Conservation (phyloP, 768 basidiomycete genomes). For the Lactarius psammicola region DNA sequence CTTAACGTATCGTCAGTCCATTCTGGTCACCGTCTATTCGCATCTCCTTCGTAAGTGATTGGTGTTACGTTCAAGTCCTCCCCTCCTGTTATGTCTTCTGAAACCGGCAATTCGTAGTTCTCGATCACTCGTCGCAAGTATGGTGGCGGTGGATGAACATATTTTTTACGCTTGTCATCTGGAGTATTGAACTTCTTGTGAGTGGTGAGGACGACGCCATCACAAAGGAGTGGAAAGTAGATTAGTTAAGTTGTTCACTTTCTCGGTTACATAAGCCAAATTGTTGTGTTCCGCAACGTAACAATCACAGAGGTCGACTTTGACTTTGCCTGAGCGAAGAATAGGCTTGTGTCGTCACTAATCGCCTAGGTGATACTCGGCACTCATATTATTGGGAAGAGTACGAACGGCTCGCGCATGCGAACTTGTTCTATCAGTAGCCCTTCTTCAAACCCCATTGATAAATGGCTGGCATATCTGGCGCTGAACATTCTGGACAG, state of each 20-base stretch:
- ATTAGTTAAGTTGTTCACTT: conserved; percentile 16
- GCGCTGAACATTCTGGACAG: too few relatives aligned
- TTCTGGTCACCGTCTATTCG: conserved; percentile 86
- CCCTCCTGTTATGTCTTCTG: neutral
- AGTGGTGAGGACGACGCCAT: conserved; percentile 65
- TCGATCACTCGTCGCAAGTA: conserved; percentile 86
- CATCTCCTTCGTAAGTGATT: conserved; percentile 69
- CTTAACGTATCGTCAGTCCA: conserved; percentile 78
- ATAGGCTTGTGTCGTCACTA: too few relatives aligned
- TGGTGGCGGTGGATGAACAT: conserved; percentile 95
- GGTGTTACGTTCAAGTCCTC: conserved; percentile 2
- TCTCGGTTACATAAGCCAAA: neutral
- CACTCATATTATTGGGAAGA: too few relatives aligned
- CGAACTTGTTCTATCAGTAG: too few relatives aligned
- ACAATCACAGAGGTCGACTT: neutral
- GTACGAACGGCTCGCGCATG: too few relatives aligned
- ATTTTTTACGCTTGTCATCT: conserved; percentile 79
- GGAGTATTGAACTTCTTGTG: conserved; percentile 80
- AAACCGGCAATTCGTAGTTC: conserved; percentile 45
- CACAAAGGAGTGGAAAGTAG: conserved; percentile 77
- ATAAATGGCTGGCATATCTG: too few relatives aligned
- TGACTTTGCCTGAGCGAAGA: too few relatives aligned
- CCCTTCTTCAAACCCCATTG: too few relatives aligned
- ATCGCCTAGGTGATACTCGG: too few relatives aligned
- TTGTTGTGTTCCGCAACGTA: neutral